These are phyloP conservation scores for Kodamaea neixiangensis DNA, from an alignment of 805 yeast genomes.

Conservation along the genomic window DNA sequence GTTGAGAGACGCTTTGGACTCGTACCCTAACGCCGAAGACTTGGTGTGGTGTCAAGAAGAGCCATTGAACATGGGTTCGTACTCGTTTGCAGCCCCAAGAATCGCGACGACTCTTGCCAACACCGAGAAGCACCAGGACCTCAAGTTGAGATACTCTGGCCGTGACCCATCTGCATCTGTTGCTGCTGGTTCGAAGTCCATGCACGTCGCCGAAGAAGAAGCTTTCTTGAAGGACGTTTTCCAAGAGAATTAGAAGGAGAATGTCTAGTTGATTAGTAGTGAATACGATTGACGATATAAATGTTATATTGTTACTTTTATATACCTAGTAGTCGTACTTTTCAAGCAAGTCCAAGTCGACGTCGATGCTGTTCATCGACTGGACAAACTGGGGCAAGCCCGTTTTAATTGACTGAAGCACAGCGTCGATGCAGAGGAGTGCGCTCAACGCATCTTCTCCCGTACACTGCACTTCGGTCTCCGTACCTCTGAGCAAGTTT, in stretches of 20 bases:
- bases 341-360: conserved; percentile 13
- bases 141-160: conserved; percentile 81
- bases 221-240: conserved; percentile 82
- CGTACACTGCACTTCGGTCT: conserved; percentile 31
- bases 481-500: conserved; percentile 31
- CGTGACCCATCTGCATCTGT: conserved; percentile 98
- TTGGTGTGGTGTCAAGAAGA: conserved; percentile 98
- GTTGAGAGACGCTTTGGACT: conserved; percentile 76
- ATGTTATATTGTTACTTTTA: background rate
- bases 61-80: conserved; percentile 96
- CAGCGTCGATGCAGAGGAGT: conserved; percentile 38
- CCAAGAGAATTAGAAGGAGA: conserved; percentile 16
- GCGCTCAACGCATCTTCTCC: conserved; percentile 42
- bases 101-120: conserved; percentile 72
- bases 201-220: conserved; percentile 87
- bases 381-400: conserved; percentile 36
- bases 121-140: conserved; percentile 65
- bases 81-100: conserved; percentile 82
- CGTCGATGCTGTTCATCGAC: conserved; percentile 21
- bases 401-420: conserved; percentile 32
- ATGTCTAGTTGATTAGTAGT: background rate
- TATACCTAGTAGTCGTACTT: conserved; percentile 9
- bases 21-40: conserved; percentile 82
- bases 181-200: conserved; percentile 93
- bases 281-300: background rate